These are phyloP conservation scores for Cercospora sojina DNA, from an alignment of 2,329 filamentous ascomycete species.

Conservation along the genomic window DNA sequence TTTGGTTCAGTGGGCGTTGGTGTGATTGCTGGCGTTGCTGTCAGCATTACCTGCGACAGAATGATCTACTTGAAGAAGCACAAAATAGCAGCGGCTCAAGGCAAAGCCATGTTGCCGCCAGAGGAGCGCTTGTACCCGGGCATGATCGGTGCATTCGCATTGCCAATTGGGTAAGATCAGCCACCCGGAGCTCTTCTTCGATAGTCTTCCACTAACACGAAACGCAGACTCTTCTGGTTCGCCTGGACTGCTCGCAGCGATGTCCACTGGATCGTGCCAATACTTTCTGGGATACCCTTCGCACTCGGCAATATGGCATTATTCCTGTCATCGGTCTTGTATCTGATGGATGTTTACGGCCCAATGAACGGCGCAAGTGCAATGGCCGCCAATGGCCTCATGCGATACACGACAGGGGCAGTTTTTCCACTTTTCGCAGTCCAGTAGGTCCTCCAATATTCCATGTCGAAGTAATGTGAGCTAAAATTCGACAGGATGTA, in stretches of 20 bases:
- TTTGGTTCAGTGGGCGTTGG: constrained; percentile 72
- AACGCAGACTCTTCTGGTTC: constrained; percentile 41
- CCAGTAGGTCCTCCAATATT: neutral
- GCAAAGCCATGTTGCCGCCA: constrained; percentile 30
- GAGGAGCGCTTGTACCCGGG: constrained; percentile 40
- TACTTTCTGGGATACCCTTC: constrained; percentile 38
- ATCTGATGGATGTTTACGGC: constrained; percentile 56
- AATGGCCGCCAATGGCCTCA: constrained; percentile 58
- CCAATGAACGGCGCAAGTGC: constrained; percentile 58
- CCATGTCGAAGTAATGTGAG: neutral
- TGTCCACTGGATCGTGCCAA: constrained; percentile 43
- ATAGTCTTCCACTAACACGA: constrained; percentile 8
- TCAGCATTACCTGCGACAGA: constrained; percentile 40
- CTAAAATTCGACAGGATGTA: constrained; percentile 36
- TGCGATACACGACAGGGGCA: constrained; percentile 19
- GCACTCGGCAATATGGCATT: constrained; percentile 36
- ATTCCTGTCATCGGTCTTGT: constrained; percentile 41
- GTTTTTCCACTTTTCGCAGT: constrained; percentile 22
- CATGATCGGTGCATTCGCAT: constrained; percentile 38
- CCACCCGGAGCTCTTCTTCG: neutral
- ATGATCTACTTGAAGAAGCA: constrained; percentile 40
- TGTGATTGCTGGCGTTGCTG: constrained; percentile 58
- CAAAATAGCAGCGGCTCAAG: constrained; percentile 32
- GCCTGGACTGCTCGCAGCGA: constrained; percentile 40
- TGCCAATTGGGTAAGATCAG: constrained; percentile 34